Evolutionary conservation across 108 stramenopile species (phyloP).

Genomic region (Nannochloropsis gaditana): DNA sequence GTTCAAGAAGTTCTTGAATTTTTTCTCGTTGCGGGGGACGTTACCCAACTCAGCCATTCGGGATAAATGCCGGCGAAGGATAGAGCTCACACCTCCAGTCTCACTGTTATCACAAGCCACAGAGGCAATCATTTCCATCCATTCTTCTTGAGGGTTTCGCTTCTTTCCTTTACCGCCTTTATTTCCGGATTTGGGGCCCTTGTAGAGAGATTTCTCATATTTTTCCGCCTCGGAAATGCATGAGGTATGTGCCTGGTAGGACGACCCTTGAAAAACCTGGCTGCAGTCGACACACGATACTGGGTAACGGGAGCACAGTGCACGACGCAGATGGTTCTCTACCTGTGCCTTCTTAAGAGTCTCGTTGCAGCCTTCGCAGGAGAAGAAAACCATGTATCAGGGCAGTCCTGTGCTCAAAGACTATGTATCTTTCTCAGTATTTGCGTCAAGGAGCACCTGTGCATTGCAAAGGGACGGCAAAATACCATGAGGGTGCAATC

Average conservation of each 20-base stretch:
- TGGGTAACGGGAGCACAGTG: slow-evolving; percentile 37
- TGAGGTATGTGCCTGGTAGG: slow-evolving; percentile 52
- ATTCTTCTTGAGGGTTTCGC: slow-evolving; percentile 21
- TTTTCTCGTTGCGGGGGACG: slow-evolving; percentile 60
- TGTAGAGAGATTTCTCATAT: slow-evolving; percentile 59
- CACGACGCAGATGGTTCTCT: slow-evolving; percentile 45
- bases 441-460: no score
- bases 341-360: slow-evolving; percentile 60
- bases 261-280: slow-evolving; percentile 49
- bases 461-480: no score
- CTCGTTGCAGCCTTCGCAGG: slow-evolving; percentile 62
- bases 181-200: slow-evolving; percentile 49
- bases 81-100: slow-evolving; percentile 22
- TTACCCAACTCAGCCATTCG: slow-evolving; percentile 49
- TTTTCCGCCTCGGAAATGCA: slow-evolving; percentile 63
- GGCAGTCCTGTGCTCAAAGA: no score
- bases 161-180: background rate
- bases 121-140: slow-evolving; percentile 35
- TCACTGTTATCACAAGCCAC: slow-evolving; percentile 32
- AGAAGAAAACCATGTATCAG: slow-evolving; percentile 57
- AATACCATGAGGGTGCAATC: no score
- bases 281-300: slow-evolving; percentile 62
- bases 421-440: no score
- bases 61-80: slow-evolving; percentile 30
- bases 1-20: slow-evolving; percentile 54